Evolutionary conservation across 192 early-diverging fungal species (phyloP).

Genomic region (Rhizophagus sp.): DNA sequence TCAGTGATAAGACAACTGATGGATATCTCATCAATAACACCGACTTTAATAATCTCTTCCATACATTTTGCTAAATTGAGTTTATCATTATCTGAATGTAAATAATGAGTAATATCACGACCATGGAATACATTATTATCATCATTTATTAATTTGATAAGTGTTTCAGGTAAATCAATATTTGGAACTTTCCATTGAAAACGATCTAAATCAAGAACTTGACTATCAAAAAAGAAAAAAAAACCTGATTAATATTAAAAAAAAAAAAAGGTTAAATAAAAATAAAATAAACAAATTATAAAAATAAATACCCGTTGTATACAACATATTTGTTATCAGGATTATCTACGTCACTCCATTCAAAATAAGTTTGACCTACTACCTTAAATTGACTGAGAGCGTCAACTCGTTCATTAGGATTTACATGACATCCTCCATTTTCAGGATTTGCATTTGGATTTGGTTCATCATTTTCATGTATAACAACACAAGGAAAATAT

Average conservation of each 20-base stretch:
- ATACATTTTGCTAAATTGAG: constrained; percentile 65
- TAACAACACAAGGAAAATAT: constrained; percentile 73
- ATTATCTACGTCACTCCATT: constrained; percentile 64
- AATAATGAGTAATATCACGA: constrained; percentile 47
- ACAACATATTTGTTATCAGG: constrained; percentile 59
- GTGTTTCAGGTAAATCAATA: constrained; percentile 34
- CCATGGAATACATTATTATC: constrained; percentile 36
- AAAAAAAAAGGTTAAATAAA: constrained; percentile 15
- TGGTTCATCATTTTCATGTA: constrained; percentile 46
- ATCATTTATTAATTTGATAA: constrained; percentile 38
- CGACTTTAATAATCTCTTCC: constrained; percentile 70
- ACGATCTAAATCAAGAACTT: constrained; percentile 71
- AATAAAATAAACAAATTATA: not conserved
- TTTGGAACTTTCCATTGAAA: constrained; percentile 53
- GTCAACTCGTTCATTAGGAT: constrained; percentile 41
- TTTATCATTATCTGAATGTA: constrained; percentile 1
- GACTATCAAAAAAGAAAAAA: constrained; percentile 33
- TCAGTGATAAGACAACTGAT: constrained; percentile 82
- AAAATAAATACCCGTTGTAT: constrained; percentile 61
- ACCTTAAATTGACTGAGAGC: constrained; percentile 36
- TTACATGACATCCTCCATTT: constrained; percentile 62
- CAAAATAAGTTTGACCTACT: constrained; percentile 65
- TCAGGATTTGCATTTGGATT: constrained; percentile 46
- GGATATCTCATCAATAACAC: constrained; percentile 70
- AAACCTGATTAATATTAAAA: not conserved